A percentile compares a stretch with the other conserved stretches of the same genome.
phyloP scores from a whole-genome alignment of 1,284 basidiomycete genomes.

The Microbotryum lychnidis-dioicae region DNA sequence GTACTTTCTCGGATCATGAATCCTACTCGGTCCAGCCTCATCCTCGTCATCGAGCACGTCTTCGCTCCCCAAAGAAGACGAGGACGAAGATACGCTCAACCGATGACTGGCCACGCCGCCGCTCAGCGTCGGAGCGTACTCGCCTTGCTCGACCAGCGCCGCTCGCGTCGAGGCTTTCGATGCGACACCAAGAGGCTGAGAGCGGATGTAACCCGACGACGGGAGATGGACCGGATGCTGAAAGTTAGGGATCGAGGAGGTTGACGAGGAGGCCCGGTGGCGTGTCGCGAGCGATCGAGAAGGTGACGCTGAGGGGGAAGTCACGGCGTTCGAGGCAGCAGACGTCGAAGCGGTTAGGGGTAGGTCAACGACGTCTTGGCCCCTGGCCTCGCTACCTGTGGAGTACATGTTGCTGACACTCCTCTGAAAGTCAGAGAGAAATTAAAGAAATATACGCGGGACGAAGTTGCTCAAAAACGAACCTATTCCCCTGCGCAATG shows the following conservation, averaged over 20 bases:
- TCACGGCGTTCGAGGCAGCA: too few species aligned
- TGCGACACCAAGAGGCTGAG: conserved; percentile 11
- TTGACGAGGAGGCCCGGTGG: not conserved
- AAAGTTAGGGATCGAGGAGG: conserved; percentile 1
- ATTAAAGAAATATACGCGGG: too few species aligned
- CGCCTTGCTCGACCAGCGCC: too few species aligned
- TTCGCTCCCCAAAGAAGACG: not conserved
- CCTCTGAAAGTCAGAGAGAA: too few species aligned
- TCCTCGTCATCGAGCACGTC: conserved; percentile 3
- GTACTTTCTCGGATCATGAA: not conserved
- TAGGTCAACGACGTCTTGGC: too few species aligned
- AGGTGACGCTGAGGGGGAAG: too few species aligned
- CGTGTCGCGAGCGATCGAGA: too few species aligned
- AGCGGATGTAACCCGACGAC: conserved; percentile 12
- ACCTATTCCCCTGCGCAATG: too few species aligned
- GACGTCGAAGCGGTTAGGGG: too few species aligned
- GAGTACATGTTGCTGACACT: too few species aligned
- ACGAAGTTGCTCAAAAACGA: too few species aligned
- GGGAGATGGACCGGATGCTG: conserved; percentile 11
- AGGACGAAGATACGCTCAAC: not conserved
- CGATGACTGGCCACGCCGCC: conserved; percentile 11
- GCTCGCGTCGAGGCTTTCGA: not conserved
- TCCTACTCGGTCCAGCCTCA: not conserved
- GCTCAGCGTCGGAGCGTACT: conserved; percentile 14
- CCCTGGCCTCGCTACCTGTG: too few species aligned